Percentiles rank a stretch among this genome's conserved stretches.
Conservation (phyloP, 176 grass and related monocot genomes). For the Zizania latifolia region DNA sequence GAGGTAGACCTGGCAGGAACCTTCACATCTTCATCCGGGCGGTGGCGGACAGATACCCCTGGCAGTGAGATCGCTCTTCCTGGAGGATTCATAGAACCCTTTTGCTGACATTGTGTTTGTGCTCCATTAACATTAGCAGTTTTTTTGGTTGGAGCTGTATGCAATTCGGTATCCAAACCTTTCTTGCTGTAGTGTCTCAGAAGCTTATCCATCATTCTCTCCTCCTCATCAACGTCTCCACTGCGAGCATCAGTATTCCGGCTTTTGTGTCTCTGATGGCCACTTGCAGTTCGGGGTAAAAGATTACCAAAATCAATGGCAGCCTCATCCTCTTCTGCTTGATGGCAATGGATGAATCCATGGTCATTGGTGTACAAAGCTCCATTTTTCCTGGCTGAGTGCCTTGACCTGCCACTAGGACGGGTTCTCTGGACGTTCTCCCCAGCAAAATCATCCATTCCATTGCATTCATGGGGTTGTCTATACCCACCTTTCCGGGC, state of each 20-base stretch:
- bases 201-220: slow-evolving; percentile 78
- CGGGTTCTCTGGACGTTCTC: slow-evolving; percentile 24
- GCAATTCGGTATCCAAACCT: slow-evolving; percentile 19
- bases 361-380: slow-evolving; percentile 25
- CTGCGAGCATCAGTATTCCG: background rate
- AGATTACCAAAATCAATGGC: slow-evolving; percentile 66
- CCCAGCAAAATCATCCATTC: slow-evolving; percentile 7
- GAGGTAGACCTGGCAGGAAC: slow-evolving; percentile 35
- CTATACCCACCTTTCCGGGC: background rate
- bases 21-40: slow-evolving; percentile 8
- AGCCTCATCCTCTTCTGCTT: slow-evolving; percentile 37
- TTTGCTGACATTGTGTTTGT: background rate
- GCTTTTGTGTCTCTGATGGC: slow-evolving; percentile 24
- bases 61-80: slow-evolving; percentile 40
- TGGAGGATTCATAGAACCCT: slow-evolving; percentile 9
- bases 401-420: slow-evolving; percentile 23
- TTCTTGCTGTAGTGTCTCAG: slow-evolving; percentile 69
- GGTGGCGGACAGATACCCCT: background rate
- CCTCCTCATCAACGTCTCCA: slow-evolving; percentile 46
- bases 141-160: slow-evolving; percentile 8
- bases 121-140: background rate
- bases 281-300: slow-evolving; percentile 17
- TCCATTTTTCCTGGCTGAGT: slow-evolving; percentile 32
- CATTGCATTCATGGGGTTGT: background rate
- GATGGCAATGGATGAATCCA: slow-evolving; percentile 2